These are phyloP conservation scores for Colletotrichum sp. DNA, from an alignment of 2,329 filamentous ascomycete species.

Conservation along the genomic window DNA sequence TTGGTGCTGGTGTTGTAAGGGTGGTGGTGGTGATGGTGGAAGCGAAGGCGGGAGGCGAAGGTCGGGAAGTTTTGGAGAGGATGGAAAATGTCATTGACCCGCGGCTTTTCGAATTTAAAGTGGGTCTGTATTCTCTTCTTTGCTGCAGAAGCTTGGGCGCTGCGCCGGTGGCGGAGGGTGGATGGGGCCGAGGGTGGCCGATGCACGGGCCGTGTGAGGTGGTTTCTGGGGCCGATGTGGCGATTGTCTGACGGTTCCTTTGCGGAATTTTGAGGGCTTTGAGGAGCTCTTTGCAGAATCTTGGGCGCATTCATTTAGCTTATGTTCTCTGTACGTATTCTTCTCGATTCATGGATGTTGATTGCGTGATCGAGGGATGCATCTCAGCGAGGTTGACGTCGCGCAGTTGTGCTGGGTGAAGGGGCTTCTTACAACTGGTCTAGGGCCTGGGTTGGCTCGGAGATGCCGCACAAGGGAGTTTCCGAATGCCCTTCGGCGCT, in stretches of 20 bases:
- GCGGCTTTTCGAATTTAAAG: background rate
- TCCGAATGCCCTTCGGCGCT: too few species aligned
- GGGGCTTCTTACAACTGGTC: too few species aligned
- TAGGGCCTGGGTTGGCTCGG: too few species aligned
- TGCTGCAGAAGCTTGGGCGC: background rate
- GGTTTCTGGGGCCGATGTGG: too few species aligned
- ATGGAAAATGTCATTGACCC: constrained; percentile 6
- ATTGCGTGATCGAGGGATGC: too few species aligned
- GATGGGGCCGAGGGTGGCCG: background rate
- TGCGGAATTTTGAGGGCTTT: too few species aligned
- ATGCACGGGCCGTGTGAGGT: background rate
- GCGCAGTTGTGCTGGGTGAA: too few species aligned
- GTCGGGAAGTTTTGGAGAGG: background rate
- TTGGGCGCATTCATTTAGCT: background rate
- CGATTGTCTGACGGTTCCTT: too few species aligned
- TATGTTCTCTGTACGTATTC: too few species aligned
- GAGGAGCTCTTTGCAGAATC: too few species aligned
- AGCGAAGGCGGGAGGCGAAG: background rate
- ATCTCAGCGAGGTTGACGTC: too few species aligned
- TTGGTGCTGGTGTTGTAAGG: background rate
- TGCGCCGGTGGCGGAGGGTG: background rate
- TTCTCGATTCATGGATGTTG: background rate
- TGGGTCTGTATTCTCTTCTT: background rate
- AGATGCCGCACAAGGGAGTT: too few species aligned
- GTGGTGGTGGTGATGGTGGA: background rate